Evolutionary conservation across 352 stramenopile species (phyloP), one percentile per base, ranked within the genome.

Genomic region (Globisporangium carolinianum): DNA sequence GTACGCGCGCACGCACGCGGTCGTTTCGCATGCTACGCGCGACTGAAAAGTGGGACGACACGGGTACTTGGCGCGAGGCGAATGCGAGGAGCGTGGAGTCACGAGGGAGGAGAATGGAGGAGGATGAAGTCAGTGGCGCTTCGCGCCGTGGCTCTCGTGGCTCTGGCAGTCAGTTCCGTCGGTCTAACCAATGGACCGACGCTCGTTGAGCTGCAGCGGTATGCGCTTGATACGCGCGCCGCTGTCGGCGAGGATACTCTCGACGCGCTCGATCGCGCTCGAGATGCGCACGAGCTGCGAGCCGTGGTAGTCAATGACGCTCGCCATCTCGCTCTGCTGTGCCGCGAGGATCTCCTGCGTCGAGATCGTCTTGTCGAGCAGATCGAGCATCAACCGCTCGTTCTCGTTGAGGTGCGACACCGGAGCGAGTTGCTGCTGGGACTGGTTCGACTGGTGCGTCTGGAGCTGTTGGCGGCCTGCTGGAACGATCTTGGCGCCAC

Each of bases 331-430:
- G 47, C 82, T 67, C 65, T 91, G 82, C 61, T 85, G 79, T 24
- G 79, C 72, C 0, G 79, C 79, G n/a, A 91, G 69, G 49, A 91
- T 75, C 55, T 88, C 77, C 52, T 91, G 82, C 3, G 82, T 91
- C 24, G 68, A 79, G 57, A 91, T 89, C 15, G 82, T 91, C 58
- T 85, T 84, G 66, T 89, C 79, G 35, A 91, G 67, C 39, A 91
- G 62, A 46, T 88, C 77, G 54, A 89, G 65, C 65, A 91, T 76
- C 71, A 87, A 74, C 58, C 79, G 77, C 53, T 87, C 75, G 39
- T 87, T 86, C 53, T 77, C 59, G 54, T 90, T 87, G 32, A 86
- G 58, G 45, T 67, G 62, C 4, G 71, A 76, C 0, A 57, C 51
- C n/a, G 79, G 4, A 61, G 1, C 41, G 58, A 43, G 7, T 43